These are phyloP conservation scores for Calophaca sinica DNA, from an alignment of 306 rosid species.

Conservation along the genomic window DNA sequence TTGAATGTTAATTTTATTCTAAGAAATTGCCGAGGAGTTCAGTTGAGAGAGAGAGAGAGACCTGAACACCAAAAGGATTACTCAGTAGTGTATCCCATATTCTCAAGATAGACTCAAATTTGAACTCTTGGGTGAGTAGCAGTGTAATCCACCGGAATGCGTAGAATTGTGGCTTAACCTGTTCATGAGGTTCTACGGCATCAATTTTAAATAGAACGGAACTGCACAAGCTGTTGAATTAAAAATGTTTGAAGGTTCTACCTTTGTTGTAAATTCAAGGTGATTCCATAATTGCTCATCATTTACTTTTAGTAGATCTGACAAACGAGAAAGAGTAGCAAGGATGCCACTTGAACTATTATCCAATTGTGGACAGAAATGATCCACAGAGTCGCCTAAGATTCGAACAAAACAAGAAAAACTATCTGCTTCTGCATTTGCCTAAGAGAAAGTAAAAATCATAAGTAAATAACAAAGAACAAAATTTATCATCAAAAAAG, in stretches of 20 bases:
- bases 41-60: conserved; percentile 43
- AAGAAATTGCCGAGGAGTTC: conserved; percentile 16
- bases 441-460: conserved; percentile 50
- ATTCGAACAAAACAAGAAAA: conserved; percentile 82
- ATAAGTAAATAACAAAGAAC: conserved; percentile 10
- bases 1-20: conserved; percentile 1
- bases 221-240: conserved; percentile 27
- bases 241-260: conserved; percentile 25
- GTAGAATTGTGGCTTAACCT: conserved; percentile 82
- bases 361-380: conserved; percentile 86
- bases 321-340: conserved; percentile 72
- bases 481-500: not conserved
- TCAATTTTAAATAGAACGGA: conserved; percentile 38
- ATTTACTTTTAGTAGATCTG: conserved; percentile 66
- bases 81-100: conserved; percentile 85
- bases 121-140: conserved; percentile 82
- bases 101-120: conserved; percentile 68
- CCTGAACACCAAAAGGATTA: conserved; percentile 85
- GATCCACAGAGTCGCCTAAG: conserved; percentile 80
- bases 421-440: conserved; percentile 85
- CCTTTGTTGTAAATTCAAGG: conserved; percentile 81
- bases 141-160: conserved; percentile 91
- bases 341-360: conserved; percentile 80
- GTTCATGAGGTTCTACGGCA: conserved; percentile 25
- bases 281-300: conserved; percentile 82